Conservation (phyloP, 164 flowering plant species). For the Protea cynaroides region DNA sequence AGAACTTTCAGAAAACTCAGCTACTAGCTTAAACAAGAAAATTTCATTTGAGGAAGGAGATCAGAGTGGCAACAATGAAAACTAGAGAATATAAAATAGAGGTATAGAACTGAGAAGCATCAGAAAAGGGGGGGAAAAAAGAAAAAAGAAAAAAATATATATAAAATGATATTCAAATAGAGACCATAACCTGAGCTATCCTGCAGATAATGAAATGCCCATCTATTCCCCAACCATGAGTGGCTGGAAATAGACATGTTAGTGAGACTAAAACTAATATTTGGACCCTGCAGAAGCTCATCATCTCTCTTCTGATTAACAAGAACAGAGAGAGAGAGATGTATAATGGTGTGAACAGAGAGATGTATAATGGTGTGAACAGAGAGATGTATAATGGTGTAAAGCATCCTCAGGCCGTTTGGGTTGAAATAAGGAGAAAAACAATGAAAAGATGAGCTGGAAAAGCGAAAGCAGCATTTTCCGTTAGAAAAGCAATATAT, state of each 20-base stretch:
- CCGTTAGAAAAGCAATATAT: too few species aligned
- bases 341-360: neutral
- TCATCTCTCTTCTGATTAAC: neutral
- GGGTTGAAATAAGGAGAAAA: too few species aligned
- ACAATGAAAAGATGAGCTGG: too few species aligned
- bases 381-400: too few species aligned
- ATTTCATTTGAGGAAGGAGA: neutral
- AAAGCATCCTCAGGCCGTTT: neutral
- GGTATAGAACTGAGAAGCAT: neutral
- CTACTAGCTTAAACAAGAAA: neutral
- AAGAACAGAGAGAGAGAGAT: neutral
- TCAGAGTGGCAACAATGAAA: neutral
- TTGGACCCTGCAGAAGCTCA: neutral
- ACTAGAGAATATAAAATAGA: neutral
- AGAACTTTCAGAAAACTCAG: too few species aligned
- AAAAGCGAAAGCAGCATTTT: too few species aligned
- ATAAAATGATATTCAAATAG: neutral
- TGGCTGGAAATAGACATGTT: neutral
- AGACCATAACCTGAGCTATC: slow-evolving; percentile 56
- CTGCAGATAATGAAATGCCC: slow-evolving; percentile 59
- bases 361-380: too few species aligned
- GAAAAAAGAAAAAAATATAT: neutral
- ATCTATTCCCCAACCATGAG: slow-evolving; percentile 36
- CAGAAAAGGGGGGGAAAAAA: neutral
- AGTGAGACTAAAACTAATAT: neutral